Percentiles rank a stretch among this genome's conserved stretches.
phyloP scores from a whole-genome alignment of 352 stramenopile genomes.

The Globisporangium irregulare region DNA sequence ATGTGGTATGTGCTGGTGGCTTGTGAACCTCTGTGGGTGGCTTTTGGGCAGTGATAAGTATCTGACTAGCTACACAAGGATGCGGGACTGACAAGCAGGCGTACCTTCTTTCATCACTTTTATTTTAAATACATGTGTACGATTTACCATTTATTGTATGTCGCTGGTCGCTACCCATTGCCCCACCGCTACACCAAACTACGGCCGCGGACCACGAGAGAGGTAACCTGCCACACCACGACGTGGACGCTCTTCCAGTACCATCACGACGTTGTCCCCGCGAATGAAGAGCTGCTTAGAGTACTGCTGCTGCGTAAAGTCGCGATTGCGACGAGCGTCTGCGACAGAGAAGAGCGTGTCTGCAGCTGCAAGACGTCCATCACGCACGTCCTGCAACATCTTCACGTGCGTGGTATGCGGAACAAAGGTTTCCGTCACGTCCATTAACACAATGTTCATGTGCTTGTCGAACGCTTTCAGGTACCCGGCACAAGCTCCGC shows the following conservation, averaged over 20 bases:
- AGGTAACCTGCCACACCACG: neutral
- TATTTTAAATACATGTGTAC: slow-evolving; percentile 13
- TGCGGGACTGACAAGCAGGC: neutral
- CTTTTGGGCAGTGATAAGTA: neutral
- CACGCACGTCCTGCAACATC: slow-evolving; percentile 32
- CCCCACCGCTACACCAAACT: neutral
- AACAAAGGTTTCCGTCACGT: slow-evolving; percentile 84
- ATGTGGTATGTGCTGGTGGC: neutral
- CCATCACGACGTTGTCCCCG: slow-evolving; percentile 90
- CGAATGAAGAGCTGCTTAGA: slow-evolving; percentile 90
- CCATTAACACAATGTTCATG: slow-evolving; percentile 91
- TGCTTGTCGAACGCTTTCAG: slow-evolving; percentile 95
- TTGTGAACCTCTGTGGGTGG: neutral
- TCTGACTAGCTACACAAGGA: neutral
- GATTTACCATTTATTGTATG: neutral
- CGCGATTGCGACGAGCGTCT: slow-evolving; percentile 38
- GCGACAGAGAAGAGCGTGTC: slow-evolving; percentile 48
- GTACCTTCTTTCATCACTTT: slow-evolving; percentile 1
- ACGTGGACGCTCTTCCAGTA: slow-evolving; percentile 2
- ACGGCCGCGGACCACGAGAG: neutral
- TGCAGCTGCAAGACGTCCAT: slow-evolving; percentile 18
- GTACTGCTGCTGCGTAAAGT: slow-evolving; percentile 39
- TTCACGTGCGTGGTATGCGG: slow-evolving; percentile 30
- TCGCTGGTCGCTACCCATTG: slow-evolving; percentile 7
- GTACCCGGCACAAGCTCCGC: slow-evolving; percentile 88